Evolutionary conservation across 2,329 filamentous ascomycete species (phyloP).

Genomic region (Ascochyta lentis): DNA sequence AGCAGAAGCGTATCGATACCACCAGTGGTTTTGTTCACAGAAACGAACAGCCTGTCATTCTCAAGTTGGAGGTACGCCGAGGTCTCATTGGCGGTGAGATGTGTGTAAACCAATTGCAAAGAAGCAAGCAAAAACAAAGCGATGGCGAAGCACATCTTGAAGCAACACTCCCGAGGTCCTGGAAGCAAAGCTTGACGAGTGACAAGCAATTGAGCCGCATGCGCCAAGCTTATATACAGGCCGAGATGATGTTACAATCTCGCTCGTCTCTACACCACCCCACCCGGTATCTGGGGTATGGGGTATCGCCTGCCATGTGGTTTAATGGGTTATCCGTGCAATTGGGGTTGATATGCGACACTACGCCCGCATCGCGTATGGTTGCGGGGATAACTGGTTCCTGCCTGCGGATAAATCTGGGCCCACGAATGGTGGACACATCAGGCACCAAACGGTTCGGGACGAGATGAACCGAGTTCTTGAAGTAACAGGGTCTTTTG

Average conservation of each 20-base stretch:
- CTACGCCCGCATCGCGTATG: background rate
- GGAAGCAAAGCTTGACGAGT: background rate
- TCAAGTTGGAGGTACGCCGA: constrained; percentile 12
- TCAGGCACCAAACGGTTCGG: background rate
- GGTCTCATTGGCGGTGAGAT: constrained; percentile 12
- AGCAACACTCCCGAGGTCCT: no score
- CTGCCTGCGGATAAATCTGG: background rate
- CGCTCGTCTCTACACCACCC: background rate
- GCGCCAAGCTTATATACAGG: constrained; percentile 6
- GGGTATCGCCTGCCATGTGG: background rate
- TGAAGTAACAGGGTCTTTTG: no score
- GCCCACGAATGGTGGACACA: background rate
- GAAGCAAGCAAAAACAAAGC: background rate
- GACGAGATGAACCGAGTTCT: background rate
- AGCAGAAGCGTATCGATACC: constrained; percentile 1
- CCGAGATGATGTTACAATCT: background rate
- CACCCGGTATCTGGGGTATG: constrained; percentile 1
- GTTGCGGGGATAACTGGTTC: background rate
- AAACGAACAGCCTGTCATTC: constrained; percentile 14
- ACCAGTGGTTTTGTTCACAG: constrained; percentile 2
- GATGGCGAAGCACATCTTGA: background rate
- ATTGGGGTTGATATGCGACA: background rate
- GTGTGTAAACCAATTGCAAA: background rate
- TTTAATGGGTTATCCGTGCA: background rate
- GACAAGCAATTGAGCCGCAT: background rate